Percentiles rank a stretch among this genome's conserved stretches.
These are phyloP conservation scores for Penicillium desertorum DNA, from an alignment of 495 filamentous ascomycete genomes.

Conservation along the genomic window DNA sequence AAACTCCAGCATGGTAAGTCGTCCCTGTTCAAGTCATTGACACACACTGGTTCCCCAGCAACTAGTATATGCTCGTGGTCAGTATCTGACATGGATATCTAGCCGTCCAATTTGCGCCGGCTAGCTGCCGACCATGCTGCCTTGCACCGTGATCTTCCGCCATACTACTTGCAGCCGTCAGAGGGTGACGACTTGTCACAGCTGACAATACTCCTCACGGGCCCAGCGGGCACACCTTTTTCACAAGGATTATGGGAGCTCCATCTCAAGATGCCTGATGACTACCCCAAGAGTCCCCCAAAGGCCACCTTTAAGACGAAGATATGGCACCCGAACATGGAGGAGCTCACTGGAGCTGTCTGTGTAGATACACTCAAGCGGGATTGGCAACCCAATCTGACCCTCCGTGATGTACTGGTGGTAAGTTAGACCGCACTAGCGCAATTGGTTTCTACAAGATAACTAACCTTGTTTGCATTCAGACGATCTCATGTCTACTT, in stretches of 20 bases:
- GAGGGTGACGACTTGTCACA: constrained; percentile 60
- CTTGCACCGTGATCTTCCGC: constrained; percentile 59
- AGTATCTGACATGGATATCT: constrained; percentile 16
- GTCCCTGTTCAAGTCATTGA: neutral
- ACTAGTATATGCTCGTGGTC: constrained; percentile 5
- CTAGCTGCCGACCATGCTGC: constrained; percentile 64
- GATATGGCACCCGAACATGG: constrained; percentile 75
- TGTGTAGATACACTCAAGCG: constrained; percentile 73
- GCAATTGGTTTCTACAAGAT: neutral
- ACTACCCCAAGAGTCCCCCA: constrained; percentile 64
- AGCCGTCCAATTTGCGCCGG: constrained; percentile 57
- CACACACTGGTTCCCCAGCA: constrained; percentile 5
- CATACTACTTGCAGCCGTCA: constrained; percentile 64
- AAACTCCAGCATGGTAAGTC: constrained; percentile 22
- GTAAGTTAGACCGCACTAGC: constrained; percentile 32
- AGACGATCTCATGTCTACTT: constrained; percentile 70
- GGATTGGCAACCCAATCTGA: constrained; percentile 63
- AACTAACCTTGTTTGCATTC: constrained; percentile 5
- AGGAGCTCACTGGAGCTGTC: constrained; percentile 62
- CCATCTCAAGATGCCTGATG: constrained; percentile 60
- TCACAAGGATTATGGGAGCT: constrained; percentile 59
- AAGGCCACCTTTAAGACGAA: constrained; percentile 66
- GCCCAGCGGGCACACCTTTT: constrained; percentile 66
- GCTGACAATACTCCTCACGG: constrained; percentile 58
- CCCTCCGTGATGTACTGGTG: constrained; percentile 62